These are phyloP conservation scores for Fusarium sp. DNA, from an alignment of 2,329 filamentous ascomycete genomes.

Conservation along the genomic window DNA sequence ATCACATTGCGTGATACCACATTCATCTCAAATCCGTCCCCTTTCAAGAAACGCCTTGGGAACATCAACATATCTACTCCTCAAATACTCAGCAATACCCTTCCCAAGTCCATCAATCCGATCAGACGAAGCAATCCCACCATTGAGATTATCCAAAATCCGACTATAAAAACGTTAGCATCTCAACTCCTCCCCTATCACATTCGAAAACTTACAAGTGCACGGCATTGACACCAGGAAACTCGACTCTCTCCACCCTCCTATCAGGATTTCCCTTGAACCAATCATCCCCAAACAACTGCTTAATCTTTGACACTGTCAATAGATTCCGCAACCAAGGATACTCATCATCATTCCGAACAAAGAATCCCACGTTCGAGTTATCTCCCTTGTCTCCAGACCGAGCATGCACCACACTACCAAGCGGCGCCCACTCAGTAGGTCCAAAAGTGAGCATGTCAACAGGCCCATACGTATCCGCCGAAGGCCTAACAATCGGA, in stretches of 20 bases:
- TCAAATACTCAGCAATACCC: slow-evolving; percentile 55
- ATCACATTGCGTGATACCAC: background rate
- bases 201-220: slow-evolving; percentile 36
- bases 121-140: slow-evolving; percentile 53
- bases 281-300: slow-evolving; percentile 50
- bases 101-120: slow-evolving; percentile 57
- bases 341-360: slow-evolving; percentile 54
- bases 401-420: slow-evolving; percentile 45
- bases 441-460: slow-evolving; percentile 41
- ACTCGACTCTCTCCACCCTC: slow-evolving; percentile 55
- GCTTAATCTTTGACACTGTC: slow-evolving; percentile 50
- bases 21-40: slow-evolving; percentile 42
- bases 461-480: slow-evolving; percentile 42
- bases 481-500: slow-evolving; percentile 38
- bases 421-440: slow-evolving; percentile 42
- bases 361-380: slow-evolving; percentile 57
- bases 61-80: slow-evolving; percentile 55
- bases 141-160: slow-evolving; percentile 56
- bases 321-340: slow-evolving; percentile 55
- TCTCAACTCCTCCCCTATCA: too few relatives aligned
- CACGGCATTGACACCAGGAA: slow-evolving; percentile 48
- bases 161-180: slow-evolving; percentile 31
- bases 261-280: slow-evolving; percentile 45
- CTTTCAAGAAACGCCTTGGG: slow-evolving; percentile 54
- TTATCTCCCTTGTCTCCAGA: slow-evolving; percentile 55